A percentile compares a stretch with the other conserved stretches of the same genome.
These are phyloP conservation scores for Hortiboletus flavorubellus DNA, from an alignment of 768 basidiomycete species.

Conservation along the genomic window DNA sequence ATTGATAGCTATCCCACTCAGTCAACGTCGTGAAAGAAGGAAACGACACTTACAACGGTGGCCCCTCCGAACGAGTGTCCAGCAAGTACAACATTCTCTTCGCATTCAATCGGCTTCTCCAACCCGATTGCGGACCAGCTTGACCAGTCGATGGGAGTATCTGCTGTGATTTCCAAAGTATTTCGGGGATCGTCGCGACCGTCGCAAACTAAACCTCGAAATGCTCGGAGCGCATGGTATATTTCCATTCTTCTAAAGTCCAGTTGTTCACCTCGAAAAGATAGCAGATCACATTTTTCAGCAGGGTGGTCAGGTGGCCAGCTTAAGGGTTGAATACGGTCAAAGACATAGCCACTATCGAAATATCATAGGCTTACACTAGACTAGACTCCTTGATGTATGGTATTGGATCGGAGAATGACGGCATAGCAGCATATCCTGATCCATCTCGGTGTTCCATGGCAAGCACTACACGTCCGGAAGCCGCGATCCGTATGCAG, in stretches of 20 bases:
- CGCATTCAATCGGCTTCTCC: constrained; percentile 30
- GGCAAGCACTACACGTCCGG: constrained; percentile 78
- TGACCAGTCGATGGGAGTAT: constrained; percentile 31
- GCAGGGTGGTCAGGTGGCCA: constrained; percentile 23
- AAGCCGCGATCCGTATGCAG: constrained; percentile 68
- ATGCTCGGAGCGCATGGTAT: constrained; percentile 56
- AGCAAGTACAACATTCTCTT: constrained; percentile 37
- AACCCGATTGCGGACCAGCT: constrained; percentile 39
- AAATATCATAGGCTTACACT: constrained; percentile 37
- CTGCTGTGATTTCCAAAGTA: constrained; percentile 40
- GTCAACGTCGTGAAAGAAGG: background rate
- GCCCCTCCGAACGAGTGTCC: constrained; percentile 61
- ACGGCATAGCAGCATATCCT: constrained; percentile 47
- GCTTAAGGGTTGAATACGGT: constrained; percentile 6
- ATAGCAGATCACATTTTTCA: constrained; percentile 31
- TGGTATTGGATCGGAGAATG: constrained; percentile 31
- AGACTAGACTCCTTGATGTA: constrained; percentile 60
- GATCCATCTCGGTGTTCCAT: constrained; percentile 85
- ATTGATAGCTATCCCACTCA: constrained; percentile 45
- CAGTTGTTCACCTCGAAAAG: constrained; percentile 68
- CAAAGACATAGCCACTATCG: background rate
- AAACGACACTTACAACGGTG: constrained; percentile 40
- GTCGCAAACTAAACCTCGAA: constrained; percentile 49
- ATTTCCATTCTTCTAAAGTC: constrained; percentile 67
- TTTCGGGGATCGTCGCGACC: constrained; percentile 21